phyloP scores from a whole-genome alignment of 345 rosid genomes.

The Linum trigynum region DNA sequence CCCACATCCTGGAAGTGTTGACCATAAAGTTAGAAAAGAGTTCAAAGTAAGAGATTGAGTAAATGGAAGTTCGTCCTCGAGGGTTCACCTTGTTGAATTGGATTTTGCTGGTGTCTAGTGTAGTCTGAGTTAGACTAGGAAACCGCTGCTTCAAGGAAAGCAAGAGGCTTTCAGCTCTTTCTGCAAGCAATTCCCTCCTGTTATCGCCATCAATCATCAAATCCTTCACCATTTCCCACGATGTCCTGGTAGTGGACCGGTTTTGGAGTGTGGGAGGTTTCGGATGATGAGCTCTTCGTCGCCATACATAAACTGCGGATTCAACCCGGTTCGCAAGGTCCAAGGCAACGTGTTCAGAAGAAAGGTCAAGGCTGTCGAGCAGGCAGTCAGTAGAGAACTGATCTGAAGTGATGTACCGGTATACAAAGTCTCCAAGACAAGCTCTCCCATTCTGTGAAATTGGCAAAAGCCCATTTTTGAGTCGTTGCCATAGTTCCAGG shows the following conservation, averaged over 20 bases:
- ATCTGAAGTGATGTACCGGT: constrained; percentile 70
- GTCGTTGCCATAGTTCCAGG: background rate
- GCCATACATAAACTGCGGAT: constrained; percentile 72
- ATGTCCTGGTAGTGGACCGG: constrained; percentile 56
- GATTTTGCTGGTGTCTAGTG: constrained; percentile 91
- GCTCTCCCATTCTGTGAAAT: constrained; percentile 65
- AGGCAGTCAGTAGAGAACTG: constrained; percentile 79
- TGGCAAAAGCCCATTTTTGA: background rate
- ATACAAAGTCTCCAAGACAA: constrained; percentile 71
- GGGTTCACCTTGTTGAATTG: constrained; percentile 68
- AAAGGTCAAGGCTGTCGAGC: constrained; percentile 80
- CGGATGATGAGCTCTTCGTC: constrained; percentile 37
- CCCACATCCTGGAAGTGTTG: constrained; percentile 61
- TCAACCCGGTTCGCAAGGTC: constrained; percentile 88
- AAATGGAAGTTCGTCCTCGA: no score
- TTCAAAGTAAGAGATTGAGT: no score
- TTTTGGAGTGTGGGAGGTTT: constrained; percentile 33
- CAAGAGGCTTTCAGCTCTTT: constrained; percentile 78
- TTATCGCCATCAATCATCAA: constrained; percentile 79
- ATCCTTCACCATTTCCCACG: constrained; percentile 92
- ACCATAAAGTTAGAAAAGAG: background rate
- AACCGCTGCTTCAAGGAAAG: constrained; percentile 82
- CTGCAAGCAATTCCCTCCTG: constrained; percentile 62
- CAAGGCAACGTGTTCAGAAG: constrained; percentile 89
- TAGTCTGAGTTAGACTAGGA: constrained; percentile 88